phyloP scores from a whole-genome alignment of 2,329 filamentous ascomycete species.

The Periglandula ipomoeae region DNA sequence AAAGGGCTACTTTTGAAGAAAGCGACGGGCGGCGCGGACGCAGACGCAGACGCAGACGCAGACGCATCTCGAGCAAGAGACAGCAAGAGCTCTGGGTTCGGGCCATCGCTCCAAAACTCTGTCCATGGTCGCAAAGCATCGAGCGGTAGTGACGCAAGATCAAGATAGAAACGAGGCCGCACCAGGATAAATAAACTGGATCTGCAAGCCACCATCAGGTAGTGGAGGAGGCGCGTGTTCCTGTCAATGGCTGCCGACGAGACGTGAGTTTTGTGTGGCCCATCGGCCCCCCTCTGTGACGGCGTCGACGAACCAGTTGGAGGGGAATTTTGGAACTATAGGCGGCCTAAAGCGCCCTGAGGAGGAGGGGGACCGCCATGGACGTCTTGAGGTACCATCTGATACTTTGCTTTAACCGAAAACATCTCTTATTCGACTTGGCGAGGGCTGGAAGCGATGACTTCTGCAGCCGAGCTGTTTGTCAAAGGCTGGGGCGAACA shows the following conservation, averaged over 20 bases:
- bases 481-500: too few species aligned
- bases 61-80: too few species aligned
- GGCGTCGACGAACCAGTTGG: background rate
- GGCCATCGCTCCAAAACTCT: background rate
- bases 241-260: background rate
- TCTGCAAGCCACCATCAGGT: conserved; percentile 2
- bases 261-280: background rate
- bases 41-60: too few species aligned
- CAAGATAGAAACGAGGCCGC: background rate
- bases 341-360: too few species aligned
- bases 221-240: conserved; percentile 1
- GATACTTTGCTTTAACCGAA: too few species aligned
- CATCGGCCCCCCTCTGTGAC: background rate
- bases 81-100: background rate
- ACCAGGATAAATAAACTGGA: conserved; percentile 2
- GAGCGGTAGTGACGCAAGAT: background rate
- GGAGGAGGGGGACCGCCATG: too few species aligned
- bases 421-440: too few species aligned
- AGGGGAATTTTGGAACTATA: too few species aligned
- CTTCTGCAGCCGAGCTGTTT: too few species aligned
- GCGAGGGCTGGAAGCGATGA: too few species aligned
- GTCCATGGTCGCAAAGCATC: background rate
- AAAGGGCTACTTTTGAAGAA: background rate
- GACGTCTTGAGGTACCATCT: too few species aligned
- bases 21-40: background rate